These are phyloP conservation scores for Trichoderma gracile DNA, from an alignment of 2,329 filamentous ascomycete genomes.

Conservation along the genomic window DNA sequence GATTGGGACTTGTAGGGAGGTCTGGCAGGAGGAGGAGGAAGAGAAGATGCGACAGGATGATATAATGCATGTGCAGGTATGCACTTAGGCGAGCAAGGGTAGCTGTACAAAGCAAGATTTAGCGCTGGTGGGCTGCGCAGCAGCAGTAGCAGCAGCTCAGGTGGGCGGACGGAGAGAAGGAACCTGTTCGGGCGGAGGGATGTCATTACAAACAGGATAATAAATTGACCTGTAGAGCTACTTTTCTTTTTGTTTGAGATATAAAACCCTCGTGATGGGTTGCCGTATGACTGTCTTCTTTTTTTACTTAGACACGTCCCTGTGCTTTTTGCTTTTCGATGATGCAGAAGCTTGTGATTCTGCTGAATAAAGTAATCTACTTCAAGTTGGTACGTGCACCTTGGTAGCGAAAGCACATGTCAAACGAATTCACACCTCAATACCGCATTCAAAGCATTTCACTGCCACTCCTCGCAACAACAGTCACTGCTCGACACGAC, in stretches of 20 bases:
- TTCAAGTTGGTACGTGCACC: no score
- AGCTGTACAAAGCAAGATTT: neutral
- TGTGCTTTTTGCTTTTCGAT: neutral
- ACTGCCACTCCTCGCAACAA: no score
- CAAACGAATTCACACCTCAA: no score
- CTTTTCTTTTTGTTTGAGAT: neutral
- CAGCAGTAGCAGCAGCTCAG: neutral
- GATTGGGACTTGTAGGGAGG: neutral
- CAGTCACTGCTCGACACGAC: no score
- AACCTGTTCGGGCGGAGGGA: constrained; percentile 19
- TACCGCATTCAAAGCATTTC: no score
- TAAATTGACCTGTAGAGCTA: neutral
- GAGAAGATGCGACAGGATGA: neutral
- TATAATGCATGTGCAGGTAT: neutral
- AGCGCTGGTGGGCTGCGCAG: neutral
- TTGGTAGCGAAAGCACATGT: neutral
- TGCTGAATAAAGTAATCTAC: neutral
- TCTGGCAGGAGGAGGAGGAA: neutral
- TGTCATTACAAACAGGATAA: neutral
- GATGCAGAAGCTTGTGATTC: constrained; percentile 3
- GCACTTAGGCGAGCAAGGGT: constrained; percentile 7
- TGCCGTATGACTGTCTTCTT: constrained; percentile 12
- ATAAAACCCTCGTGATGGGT: constrained; percentile 11
- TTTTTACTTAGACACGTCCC: neutral
- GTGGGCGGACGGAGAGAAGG: constrained; percentile 9